Evolutionary conservation across 192 early-diverging fungal species (phyloP).

Genomic region (Globomyces pollinis-pini): DNA sequence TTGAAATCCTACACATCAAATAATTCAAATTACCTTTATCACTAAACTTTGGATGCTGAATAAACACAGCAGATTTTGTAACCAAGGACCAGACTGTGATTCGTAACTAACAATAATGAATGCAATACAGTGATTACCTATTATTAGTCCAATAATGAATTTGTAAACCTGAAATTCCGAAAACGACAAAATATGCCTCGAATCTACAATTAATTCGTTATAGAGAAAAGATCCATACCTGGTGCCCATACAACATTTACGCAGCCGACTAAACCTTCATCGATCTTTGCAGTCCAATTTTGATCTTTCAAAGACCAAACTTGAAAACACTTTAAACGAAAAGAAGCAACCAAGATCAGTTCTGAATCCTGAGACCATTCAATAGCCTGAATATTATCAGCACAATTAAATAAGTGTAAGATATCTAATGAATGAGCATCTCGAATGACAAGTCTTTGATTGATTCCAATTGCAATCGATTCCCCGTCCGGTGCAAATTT

Average conservation of each 20-base stretch:
- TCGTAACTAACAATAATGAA: too few species aligned
- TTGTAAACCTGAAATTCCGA: constrained; percentile 42
- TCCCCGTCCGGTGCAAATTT: constrained; percentile 55
- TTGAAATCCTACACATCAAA: constrained; percentile 26
- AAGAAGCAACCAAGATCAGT: constrained; percentile 46
- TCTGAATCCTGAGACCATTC: constrained; percentile 62
- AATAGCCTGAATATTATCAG: constrained; percentile 42
- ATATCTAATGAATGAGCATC: constrained; percentile 57
- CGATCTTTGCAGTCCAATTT: constrained; percentile 47
- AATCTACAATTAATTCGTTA: too few species aligned
- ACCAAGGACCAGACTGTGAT: constrained; percentile 62
- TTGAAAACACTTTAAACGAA: constrained; percentile 33
- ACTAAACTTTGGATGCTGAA: constrained; percentile 62
- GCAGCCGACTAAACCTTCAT: constrained; percentile 43
- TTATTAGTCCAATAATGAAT: too few species aligned
- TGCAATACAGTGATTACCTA: too few species aligned
- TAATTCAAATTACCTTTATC: constrained; percentile 49
- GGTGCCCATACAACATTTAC: constrained; percentile 41
- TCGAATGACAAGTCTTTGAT: constrained; percentile 61
- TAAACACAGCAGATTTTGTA: constrained; percentile 44
- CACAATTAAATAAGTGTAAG: constrained; percentile 45
- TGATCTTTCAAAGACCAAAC: constrained; percentile 52
- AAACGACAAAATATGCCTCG: constrained; percentile 40
- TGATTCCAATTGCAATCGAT: constrained; percentile 63
- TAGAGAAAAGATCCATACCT: too few species aligned